Conservation (phyloP, 2,329 filamentous ascomycete species). For the Diaporthe citrichinensis region DNA sequence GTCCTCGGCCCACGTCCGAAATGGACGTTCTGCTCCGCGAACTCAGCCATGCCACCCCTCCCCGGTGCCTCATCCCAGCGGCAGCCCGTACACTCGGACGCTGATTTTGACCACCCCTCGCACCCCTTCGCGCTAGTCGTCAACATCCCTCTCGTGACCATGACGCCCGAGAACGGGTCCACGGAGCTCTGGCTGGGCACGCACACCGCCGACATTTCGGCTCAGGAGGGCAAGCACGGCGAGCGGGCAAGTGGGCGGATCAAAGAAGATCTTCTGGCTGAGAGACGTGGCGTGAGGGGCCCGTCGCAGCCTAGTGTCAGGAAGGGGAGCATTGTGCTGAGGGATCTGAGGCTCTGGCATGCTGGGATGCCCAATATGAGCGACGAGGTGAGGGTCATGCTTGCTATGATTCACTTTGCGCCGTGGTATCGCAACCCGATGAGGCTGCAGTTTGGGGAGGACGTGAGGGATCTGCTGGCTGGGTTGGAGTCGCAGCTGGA, state of each 20-base stretch:
- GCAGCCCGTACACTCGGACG: constrained; percentile 72
- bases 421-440: constrained; percentile 71
- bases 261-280: constrained; percentile 55
- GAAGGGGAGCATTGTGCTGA: constrained; percentile 69
- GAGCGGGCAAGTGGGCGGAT: constrained; percentile 68
- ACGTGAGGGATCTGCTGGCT: constrained; percentile 62
- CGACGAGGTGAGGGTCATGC: constrained; percentile 66
- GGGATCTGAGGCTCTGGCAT: constrained; percentile 75
- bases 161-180: constrained; percentile 66
- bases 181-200: constrained; percentile 74
- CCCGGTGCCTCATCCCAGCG: constrained; percentile 54
- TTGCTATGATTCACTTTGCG: constrained; percentile 73
- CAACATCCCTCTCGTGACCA: constrained; percentile 66
- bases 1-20: constrained; percentile 68
- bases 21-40: constrained; percentile 72
- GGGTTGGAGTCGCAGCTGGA: constrained; percentile 56
- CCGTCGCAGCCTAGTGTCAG: constrained; percentile 65
- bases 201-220: constrained; percentile 55
- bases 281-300: constrained; percentile 53
- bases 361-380: constrained; percentile 73
- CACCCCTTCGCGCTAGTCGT: constrained; percentile 69
- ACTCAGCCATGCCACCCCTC: constrained; percentile 67
- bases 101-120: constrained; percentile 68
- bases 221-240: constrained; percentile 65
- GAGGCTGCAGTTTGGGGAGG: constrained; percentile 66